These are phyloP conservation scores for Wickerhamomyces rabaulensis DNA, from an alignment of 805 yeast species.

Conservation along the genomic window DNA sequence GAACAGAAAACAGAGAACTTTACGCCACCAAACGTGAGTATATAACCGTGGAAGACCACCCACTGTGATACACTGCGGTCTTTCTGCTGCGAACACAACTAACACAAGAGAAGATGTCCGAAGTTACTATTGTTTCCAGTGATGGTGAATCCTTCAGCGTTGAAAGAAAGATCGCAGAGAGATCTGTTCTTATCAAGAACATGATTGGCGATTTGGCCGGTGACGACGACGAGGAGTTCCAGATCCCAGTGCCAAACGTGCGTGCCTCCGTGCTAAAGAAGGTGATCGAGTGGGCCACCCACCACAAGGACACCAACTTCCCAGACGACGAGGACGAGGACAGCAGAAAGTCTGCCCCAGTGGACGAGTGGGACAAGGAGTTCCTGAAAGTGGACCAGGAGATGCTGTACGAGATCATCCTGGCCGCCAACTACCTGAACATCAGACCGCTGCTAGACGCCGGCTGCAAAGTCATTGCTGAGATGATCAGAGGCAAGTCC, in stretches of 20 bases:
- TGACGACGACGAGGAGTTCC: slow-evolving; percentile 66
- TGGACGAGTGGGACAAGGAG: slow-evolving; percentile 93
- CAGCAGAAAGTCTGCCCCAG: slow-evolving; percentile 82
- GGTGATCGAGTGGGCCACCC: slow-evolving; percentile 95
- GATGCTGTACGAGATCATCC: slow-evolving; percentile 74
- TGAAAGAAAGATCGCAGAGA: slow-evolving; percentile 77
- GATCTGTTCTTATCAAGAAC: slow-evolving; percentile 79
- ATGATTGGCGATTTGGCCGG: slow-evolving; percentile 71
- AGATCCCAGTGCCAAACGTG: slow-evolving; percentile 88
- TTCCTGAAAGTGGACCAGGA: slow-evolving; percentile 92
- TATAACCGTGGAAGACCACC: not conserved
- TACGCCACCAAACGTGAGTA: not conserved
- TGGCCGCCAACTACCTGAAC: slow-evolving; percentile 77
- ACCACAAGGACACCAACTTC: slow-evolving; percentile 76
- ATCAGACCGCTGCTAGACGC: slow-evolving; percentile 71
- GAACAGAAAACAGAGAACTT: not conserved
- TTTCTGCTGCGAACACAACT: no score
- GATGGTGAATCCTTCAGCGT: slow-evolving; percentile 79
- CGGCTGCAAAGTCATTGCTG: slow-evolving; percentile 79
- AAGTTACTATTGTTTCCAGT: slow-evolving; percentile 59
- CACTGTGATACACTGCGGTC: no score
- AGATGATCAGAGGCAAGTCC: slow-evolving; percentile 74
- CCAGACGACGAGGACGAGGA: slow-evolving; percentile 83
- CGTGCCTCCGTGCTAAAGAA: slow-evolving; percentile 81
- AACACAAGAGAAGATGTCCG: slow-evolving; percentile 9